Conservation (phyloP, 768 basidiomycete species). For the Dacryopinax primogenitus region DNA sequence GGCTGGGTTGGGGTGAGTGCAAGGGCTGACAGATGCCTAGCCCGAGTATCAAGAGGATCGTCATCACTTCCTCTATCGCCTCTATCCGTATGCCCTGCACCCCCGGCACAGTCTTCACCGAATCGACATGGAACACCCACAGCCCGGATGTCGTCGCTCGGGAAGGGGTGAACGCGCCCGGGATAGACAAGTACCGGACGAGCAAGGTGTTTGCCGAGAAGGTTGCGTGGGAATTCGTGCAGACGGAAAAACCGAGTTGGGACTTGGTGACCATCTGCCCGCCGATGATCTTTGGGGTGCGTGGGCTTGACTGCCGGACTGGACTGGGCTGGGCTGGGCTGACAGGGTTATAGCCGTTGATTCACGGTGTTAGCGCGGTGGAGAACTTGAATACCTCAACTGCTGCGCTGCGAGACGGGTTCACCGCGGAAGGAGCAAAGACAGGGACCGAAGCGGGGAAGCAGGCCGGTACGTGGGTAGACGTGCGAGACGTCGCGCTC, state of each 20-base stretch:
- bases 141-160: slow-evolving; percentile 6
- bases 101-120: slow-evolving; percentile 11
- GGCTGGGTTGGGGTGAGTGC: not conserved
- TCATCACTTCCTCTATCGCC: slow-evolving; percentile 29
- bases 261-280: slow-evolving; percentile 13
- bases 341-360: slow-evolving; percentile 25
- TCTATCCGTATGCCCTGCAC: slow-evolving; percentile 22
- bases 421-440: not conserved
- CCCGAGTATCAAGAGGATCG: slow-evolving; percentile 26
- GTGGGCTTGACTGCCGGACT: not conserved
- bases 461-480: slow-evolving; percentile 3
- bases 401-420: not conserved
- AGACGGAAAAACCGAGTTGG: slow-evolving; percentile 12
- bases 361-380: slow-evolving; percentile 30
- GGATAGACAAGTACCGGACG: slow-evolving; percentile 7
- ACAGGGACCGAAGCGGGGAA: not conserved
- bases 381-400: slow-evolving; percentile 31
- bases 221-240: slow-evolving; percentile 13
- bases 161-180: slow-evolving; percentile 3
- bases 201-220: slow-evolving; percentile 14
- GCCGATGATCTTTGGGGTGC: not conserved
- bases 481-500: slow-evolving; percentile 14
- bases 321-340: too few relatives aligned
- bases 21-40: slow-evolving; percentile 13
- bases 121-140: slow-evolving; percentile 11